These are phyloP conservation scores for Dictyostelium capitatum DNA, from an alignment of 78 protist genomes.

Conservation along the genomic window DNA sequence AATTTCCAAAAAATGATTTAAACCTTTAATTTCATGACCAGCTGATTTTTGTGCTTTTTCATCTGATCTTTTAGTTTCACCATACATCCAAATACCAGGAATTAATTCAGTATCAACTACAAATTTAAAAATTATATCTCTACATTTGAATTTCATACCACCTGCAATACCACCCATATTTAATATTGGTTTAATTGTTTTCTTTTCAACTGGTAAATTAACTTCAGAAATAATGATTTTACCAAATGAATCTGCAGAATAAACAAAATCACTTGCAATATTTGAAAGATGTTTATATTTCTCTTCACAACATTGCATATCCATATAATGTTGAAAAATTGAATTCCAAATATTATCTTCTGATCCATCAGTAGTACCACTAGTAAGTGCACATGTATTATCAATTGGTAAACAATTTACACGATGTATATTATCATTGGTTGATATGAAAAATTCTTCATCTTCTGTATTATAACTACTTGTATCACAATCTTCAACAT, in stretches of 20 bases:
- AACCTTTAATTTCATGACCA: constrained; percentile 69
- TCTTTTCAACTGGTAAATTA: constrained; percentile 64
- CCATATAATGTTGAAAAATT: constrained; percentile 41
- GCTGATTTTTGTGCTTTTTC: constrained; percentile 72
- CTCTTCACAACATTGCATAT: constrained; percentile 19
- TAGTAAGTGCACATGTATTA: not conserved
- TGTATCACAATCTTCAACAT: not conserved
- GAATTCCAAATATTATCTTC: constrained; percentile 47
- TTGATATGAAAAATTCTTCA: constrained; percentile 12
- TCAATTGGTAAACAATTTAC: not conserved
- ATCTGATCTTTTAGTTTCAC: constrained; percentile 38
- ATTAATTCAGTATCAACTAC: constrained; percentile 58
- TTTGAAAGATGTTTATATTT: constrained; percentile 63
- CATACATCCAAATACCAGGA: constrained; percentile 78
- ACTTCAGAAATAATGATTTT: constrained; percentile 82
- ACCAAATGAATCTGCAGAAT: constrained; percentile 85
- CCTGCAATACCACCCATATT: constrained; percentile 84
- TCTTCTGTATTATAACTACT: not conserved
- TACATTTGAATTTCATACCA: constrained; percentile 52
- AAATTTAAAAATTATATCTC: constrained; percentile 74
- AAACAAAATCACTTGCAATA: constrained; percentile 71
- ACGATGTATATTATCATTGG: constrained; percentile 4
- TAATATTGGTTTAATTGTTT: constrained; percentile 79
- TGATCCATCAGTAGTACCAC: not conserved
- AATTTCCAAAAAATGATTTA: constrained; percentile 47